Base-by-base conservation (phyloP, 2,329 filamentous ascomycete species). In the Ascochyta rabiei region DNA sequence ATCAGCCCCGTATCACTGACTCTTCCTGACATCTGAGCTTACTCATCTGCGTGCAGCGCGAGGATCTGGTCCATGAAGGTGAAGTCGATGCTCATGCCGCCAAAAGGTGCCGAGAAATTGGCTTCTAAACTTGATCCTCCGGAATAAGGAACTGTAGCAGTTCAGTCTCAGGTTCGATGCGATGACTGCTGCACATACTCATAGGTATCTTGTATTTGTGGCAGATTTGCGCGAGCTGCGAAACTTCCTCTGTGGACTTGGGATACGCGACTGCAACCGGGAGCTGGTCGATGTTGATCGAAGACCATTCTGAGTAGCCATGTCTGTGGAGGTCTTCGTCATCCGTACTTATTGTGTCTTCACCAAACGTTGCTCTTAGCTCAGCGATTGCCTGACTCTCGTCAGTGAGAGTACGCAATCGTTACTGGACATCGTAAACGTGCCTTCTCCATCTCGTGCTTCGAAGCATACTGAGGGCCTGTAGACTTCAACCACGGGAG, bases 11-110 rank as follows among this genome's bases (percentile, higher is more conserved):
- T 30, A n/a, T 24, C 9, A 18, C 12, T 10, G 5, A 28, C 34
- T n/a, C 28, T 35, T 26, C 15, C 16, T n/a, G 30, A 48, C 42
- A 18, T 31, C 30, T 24, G 47, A 26, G 63, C 73, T 70, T 67
- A 75, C 73, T 96, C 93, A 4, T 90, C 88, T 63, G 89, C 87
- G 72, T 96, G 89, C 52, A 96, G 81, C 48, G 87, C 81, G 26
- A 97, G 64, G 23, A 96, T 89, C 66, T 87, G 81, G 72, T 96
- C 89, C 93, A 97, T 97, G 68, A 85, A 86, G 1, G 86, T 85
- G 72, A 97, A 97, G 70, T 97, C 93, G 45, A 97, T 89, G 62
- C 90, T 93, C 69, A 97, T 85, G 12, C 93, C 93, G 12, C 92
- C 92, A 69, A 88, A 89, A 0, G 91, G 91, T 13, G 92, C 90